These are phyloP conservation scores for Oxytropis ochrocephala DNA, from an alignment of 306 rosid genomes.

Conservation along the genomic window DNA sequence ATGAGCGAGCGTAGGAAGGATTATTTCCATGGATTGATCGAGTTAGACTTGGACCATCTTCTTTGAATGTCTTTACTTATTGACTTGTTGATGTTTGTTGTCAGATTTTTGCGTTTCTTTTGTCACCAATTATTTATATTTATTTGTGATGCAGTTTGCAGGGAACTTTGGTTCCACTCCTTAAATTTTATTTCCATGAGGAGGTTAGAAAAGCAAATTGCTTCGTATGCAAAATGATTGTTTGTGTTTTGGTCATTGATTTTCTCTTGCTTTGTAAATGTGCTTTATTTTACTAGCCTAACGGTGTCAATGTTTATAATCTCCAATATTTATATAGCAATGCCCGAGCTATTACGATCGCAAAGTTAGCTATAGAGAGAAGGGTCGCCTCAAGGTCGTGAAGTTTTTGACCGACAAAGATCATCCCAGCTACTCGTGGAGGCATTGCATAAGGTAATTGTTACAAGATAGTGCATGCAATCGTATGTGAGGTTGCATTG, in stretches of 20 bases:
- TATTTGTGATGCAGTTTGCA: constrained; percentile 58
- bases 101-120: neutral
- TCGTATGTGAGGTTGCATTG: neutral
- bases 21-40: constrained; percentile 99
- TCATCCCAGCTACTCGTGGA: constrained; percentile 91
- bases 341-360: constrained; percentile 93
- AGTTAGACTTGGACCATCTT: constrained; percentile 35
- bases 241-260: neutral
- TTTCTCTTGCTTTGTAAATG: neutral
- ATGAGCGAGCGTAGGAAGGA: constrained; percentile 96
- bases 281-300: neutral
- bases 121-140: neutral
- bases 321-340: constrained; percentile 47
- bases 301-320: constrained; percentile 13
- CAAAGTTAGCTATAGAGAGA: constrained; percentile 90
- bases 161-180: constrained; percentile 86
- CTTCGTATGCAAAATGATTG: constrained; percentile 43
- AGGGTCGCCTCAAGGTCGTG: constrained; percentile 93
- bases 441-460: constrained; percentile 81
- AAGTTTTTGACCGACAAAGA: constrained; percentile 84
- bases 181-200: constrained; percentile 94
- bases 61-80: neutral
- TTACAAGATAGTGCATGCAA: no score
- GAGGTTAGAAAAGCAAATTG: constrained; percentile 99
- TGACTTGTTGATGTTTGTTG: no score